These are phyloP conservation scores for Bolboschoenoplectus hybrid DNA, from an alignment of 202 grass and related monocot species.

Conservation along the genomic window DNA sequence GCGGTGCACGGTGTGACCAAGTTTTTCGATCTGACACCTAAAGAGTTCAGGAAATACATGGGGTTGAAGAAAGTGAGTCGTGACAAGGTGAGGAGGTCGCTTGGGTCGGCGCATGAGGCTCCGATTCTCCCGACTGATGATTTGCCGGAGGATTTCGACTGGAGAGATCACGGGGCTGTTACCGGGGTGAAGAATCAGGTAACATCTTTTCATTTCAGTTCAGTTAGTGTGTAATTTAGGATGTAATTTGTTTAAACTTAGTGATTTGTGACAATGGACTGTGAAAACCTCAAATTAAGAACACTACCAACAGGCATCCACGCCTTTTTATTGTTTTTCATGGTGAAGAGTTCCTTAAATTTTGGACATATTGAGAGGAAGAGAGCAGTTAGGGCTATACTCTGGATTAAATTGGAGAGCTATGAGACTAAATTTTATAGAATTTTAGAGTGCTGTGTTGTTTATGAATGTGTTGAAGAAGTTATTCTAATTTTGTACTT, in stretches of 20 bases:
- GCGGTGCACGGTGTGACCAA: conserved; percentile 80
- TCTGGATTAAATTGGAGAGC: background rate
- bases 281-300: conserved; percentile 19
- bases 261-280: background rate
- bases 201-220: background rate
- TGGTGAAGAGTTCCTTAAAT: background rate
- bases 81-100: conserved; percentile 32
- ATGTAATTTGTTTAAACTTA: background rate
- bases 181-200: conserved; percentile 83
- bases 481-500: background rate
- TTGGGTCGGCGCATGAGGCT: conserved; percentile 45
- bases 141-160: conserved; percentile 75
- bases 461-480: background rate
- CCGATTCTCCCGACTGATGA: conserved; percentile 68
- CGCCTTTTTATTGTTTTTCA: background rate
- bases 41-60: conserved; percentile 76
- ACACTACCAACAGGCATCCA: background rate
- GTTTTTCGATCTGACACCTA: conserved; percentile 86
- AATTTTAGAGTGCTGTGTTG: background rate
- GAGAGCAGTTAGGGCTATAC: background rate
- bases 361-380: background rate
- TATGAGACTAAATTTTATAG: background rate
- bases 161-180: conserved; percentile 79
- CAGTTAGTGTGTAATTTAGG: background rate
- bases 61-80: conserved; percentile 56